Conservation (phyloP, 2,329 filamentous ascomycete species). For the Venturia nashicola region DNA sequence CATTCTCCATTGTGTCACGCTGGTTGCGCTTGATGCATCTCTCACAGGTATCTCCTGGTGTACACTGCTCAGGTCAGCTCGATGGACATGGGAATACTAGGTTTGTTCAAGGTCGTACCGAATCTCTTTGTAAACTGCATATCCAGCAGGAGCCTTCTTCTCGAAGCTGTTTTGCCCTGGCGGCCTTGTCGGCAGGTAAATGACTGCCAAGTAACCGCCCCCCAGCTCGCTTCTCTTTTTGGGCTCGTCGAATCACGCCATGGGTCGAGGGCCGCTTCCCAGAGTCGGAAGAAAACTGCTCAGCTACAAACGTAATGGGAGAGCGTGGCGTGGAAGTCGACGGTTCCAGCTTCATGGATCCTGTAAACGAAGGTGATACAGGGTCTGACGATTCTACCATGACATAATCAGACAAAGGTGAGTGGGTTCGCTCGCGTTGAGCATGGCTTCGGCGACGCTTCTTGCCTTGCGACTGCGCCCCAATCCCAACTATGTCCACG, state of each 20-base stretch:
- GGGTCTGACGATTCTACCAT: not conserved
- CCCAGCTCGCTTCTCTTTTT: slow-evolving; percentile 20
- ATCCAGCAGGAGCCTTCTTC: slow-evolving; percentile 36
- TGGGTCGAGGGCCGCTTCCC: not conserved
- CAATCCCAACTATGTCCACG: not conserved
- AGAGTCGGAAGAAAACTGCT: slow-evolving; percentile 1
- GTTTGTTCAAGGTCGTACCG: slow-evolving; percentile 17
- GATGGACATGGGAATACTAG: not conserved
- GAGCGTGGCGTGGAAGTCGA: not conserved
- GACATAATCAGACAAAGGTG: slow-evolving; percentile 2
- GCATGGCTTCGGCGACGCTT: not conserved
- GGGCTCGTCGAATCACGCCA: slow-evolving; percentile 10
- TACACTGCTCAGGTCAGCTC: slow-evolving; percentile 19
- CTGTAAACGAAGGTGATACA: not conserved
- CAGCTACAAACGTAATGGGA: not conserved
- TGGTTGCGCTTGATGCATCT: slow-evolving; percentile 27
- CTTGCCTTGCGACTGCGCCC: not conserved
- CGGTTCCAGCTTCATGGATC: not conserved
- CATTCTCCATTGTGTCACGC: slow-evolving; percentile 25
- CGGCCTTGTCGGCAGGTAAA: slow-evolving; percentile 23
- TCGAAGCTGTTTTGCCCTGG: slow-evolving; percentile 32
- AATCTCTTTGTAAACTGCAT: slow-evolving; percentile 35
- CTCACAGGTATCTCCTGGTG: slow-evolving; percentile 25
- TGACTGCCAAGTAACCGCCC: slow-evolving; percentile 27
- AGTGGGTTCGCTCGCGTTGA: slow-evolving; percentile 1